A percentile compares a stretch with the other conserved stretches of the same genome.
Conservation (phyloP, 495 filamentous ascomycete species). For the Neurospora pannonica region DNA sequence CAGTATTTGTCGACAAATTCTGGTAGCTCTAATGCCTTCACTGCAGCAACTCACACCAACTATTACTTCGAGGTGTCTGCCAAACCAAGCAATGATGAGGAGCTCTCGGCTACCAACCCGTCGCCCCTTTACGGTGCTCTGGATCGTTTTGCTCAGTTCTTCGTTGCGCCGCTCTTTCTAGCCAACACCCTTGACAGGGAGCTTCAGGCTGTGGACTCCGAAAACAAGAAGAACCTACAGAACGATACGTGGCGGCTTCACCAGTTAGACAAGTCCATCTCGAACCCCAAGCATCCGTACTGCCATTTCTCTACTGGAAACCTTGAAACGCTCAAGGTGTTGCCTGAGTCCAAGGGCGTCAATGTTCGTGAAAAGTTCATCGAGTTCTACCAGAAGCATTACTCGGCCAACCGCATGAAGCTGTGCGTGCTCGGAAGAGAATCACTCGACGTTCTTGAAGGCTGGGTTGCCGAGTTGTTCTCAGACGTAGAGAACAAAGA, state of each 20-base stretch:
- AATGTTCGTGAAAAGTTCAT: constrained; percentile 92
- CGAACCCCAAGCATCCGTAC: constrained; percentile 87
- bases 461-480: constrained; percentile 84
- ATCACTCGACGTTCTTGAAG: constrained; percentile 75
- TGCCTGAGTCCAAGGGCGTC: constrained; percentile 71
- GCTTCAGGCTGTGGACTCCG: constrained; percentile 87
- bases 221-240: constrained; percentile 99
- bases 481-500: constrained; percentile 77
- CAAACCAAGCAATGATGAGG: constrained; percentile 44
- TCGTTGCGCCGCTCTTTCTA: constrained; percentile 84
- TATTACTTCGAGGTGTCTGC: constrained; percentile 96
- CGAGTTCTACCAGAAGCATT: constrained; percentile 80
- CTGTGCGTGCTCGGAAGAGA: constrained; percentile 85
- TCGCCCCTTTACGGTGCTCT: constrained; percentile 83
- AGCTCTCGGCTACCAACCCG: constrained; percentile 42
- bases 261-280: constrained; percentile 84
- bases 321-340: constrained; percentile 76
- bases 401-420: constrained; percentile 96
- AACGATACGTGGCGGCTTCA: constrained; percentile 87
- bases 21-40: constrained; percentile 91
- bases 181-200: constrained; percentile 86
- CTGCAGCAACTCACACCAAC: constrained; percentile 86
- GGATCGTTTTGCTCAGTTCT: constrained; percentile 97
- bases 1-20: constrained; percentile 84
- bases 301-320: constrained; percentile 95